Evolutionary conservation across 495 filamentous ascomycete genomes (phyloP).

Genomic region (Penicillium parvum): DNA sequence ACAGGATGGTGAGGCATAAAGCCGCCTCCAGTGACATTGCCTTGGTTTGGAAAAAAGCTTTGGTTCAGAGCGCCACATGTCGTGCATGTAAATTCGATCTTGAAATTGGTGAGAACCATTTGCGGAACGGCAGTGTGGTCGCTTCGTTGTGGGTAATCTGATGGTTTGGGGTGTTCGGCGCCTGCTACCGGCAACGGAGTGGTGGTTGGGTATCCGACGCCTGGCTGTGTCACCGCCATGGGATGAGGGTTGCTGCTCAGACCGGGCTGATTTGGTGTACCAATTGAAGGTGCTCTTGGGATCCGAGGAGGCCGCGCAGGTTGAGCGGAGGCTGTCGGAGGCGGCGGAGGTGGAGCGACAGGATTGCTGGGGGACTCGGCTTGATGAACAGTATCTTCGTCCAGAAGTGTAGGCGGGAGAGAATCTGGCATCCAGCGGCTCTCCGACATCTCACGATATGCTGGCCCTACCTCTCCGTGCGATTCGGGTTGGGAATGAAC

Average conservation of each 20-base stretch:
- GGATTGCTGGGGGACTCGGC: conserved; percentile 21
- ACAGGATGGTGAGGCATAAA: conserved; percentile 31
- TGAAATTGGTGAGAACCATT: conserved; percentile 39
- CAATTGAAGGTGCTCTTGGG: conserved; percentile 18
- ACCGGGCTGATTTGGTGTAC: conserved; percentile 18
- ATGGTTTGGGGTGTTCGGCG: conserved; percentile 20
- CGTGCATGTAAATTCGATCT: conserved; percentile 45
- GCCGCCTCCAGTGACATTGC: conserved; percentile 32
- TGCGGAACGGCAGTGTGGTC: conserved; percentile 29
- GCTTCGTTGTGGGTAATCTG: conserved; percentile 20
- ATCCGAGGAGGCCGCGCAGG: conserved; percentile 20
- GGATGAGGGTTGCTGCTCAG: conserved; percentile 19
- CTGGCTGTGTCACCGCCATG: conserved; percentile 20
- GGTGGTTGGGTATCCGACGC: conserved; percentile 18
- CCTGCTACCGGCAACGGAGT: conserved; percentile 19
- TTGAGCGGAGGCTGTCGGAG: conserved; percentile 18
- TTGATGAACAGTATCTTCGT: conserved; percentile 24
- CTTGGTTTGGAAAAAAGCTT: conserved; percentile 44
- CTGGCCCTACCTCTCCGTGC: conserved; percentile 15
- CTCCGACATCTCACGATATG: conserved; percentile 28
- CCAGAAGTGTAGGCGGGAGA: conserved; percentile 26
- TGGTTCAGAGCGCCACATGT: conserved; percentile 43
- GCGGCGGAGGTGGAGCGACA: conserved; percentile 13
- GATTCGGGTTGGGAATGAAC: conserved; percentile 18
- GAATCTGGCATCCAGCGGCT: conserved; percentile 36